These are phyloP conservation scores for Cutaneotrichosporon cavernicola DNA, from an alignment of 1,284 basidiomycete species.

Conservation along the genomic window DNA sequence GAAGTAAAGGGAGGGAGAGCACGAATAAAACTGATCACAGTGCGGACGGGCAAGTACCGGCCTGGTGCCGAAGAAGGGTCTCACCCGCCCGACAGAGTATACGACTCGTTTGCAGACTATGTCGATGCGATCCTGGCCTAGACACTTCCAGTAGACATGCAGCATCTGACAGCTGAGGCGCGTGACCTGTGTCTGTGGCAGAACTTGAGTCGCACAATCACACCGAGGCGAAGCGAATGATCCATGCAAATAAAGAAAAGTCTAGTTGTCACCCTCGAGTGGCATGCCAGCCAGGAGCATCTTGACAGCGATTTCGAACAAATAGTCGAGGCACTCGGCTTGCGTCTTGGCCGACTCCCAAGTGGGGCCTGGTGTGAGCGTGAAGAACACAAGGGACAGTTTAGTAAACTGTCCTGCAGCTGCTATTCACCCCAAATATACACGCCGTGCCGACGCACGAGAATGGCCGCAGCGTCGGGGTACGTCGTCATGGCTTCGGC, in stretches of 20 bases:
- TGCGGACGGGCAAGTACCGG: conserved; percentile 46
- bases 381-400: neutral
- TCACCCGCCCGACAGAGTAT: conserved; percentile 59
- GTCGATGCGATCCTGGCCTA: conserved; percentile 55
- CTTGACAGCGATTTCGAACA: conserved; percentile 69
- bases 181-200: no score
- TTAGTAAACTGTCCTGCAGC: neutral
- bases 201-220: no score
- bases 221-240: neutral
- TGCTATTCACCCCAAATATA: conserved; percentile 72
- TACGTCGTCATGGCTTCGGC: conserved; percentile 69
- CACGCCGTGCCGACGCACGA: conserved; percentile 77
- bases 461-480: conserved; percentile 72
- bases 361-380: conserved; percentile 59
- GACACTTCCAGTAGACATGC: neutral
- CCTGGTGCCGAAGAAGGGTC: conserved; percentile 31
- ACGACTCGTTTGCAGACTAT: conserved; percentile 60
- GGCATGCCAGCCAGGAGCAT: conserved; percentile 47
- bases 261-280: conserved; percentile 41
- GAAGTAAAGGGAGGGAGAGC: no score
- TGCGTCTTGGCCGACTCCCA: conserved; percentile 89
- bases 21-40: conserved; percentile 22
- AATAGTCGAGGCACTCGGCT: conserved; percentile 81
- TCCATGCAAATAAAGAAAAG: conserved; percentile 3
- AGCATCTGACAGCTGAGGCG: neutral